Base-by-base conservation (phyloP, 2,329 filamentous ascomycete genomes). In the Paracoccidioides lutzii region DNA sequence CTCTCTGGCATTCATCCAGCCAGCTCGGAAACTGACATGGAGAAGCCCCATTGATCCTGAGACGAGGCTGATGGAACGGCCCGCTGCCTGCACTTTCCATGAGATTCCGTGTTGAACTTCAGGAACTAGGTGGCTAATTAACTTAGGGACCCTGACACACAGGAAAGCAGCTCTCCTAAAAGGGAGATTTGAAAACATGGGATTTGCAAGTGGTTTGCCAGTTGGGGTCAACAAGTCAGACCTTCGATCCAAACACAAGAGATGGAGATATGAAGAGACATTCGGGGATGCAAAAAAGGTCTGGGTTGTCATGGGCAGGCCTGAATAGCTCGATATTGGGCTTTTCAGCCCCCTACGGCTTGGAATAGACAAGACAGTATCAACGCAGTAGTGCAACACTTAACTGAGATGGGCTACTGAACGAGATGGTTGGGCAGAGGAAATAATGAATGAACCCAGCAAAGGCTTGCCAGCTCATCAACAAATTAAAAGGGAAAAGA, bases 21-120 rank as follows among this genome's bases (percentile, higher is more conserved):
- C 59, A 65, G 64, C 59, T 58, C 62, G 54, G 58, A 57, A 59
- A 61, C 30, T 45, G 58, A 60, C 62, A 59, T 63, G 63, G 66
- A 64, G 62, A 66, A 59, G 63, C 60, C 64, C 37, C 60, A 67
- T 71, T 66, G 60, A 67, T 71, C 69, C 69, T 69, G 66, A 68
- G 71, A 70, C 30, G 40, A 56, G 57, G 59, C 53, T 58, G 68
- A 69, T 72, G 71, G 71, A 69, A 72, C 71, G 71, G 71, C 65
- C 71, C 71, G 71, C 68, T 67, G 70, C 70, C 71, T 48, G 45
- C 45, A 14, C 32, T 68, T 68, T 66, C 68, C 65, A 71, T 66
- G 67, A 62, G 68, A 64, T 64, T 55, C 57, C 53, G 46, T 55
- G 55, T 57, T 55, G 53, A 58, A 55, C 54, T 53, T 41, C 53